Evolutionary conservation across 495 filamentous ascomycete genomes (phyloP).

Genomic region (Neurospora sp.): DNA sequence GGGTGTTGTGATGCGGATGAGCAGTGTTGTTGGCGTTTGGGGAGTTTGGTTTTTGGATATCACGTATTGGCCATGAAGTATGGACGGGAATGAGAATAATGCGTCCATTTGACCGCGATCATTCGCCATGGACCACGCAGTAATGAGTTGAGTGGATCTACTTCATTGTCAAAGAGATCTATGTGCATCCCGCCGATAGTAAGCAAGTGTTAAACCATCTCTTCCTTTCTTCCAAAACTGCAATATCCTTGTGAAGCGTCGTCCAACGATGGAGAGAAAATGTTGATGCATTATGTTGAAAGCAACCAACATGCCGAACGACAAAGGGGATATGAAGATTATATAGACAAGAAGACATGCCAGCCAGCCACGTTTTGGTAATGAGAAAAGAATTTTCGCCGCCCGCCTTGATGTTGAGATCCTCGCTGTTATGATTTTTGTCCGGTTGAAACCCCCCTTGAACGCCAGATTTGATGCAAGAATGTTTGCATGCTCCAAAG

Average conservation of each 20-base stretch:
- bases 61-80: neutral
- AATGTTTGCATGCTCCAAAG: neutral
- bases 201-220: neutral
- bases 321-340: neutral
- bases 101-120: too few relatives aligned
- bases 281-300: neutral
- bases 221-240: neutral
- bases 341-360: neutral
- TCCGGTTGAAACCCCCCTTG: neutral
- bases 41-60: neutral
- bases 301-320: neutral
- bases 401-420: slow-evolving; percentile 23
- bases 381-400: neutral
- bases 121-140: too few relatives aligned
- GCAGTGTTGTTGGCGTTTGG: neutral
- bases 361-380: neutral
- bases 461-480: neutral
- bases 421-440: slow-evolving; percentile 7
- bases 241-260: too few relatives aligned
- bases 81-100: too few relatives aligned
- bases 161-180: too few relatives aligned
- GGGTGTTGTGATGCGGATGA: slow-evolving; percentile 21
- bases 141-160: too few relatives aligned
- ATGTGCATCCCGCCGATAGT: neutral
- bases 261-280: neutral